Evolutionary conservation across 495 filamentous ascomycete genomes (phyloP), one percentile per base, ranked within the genome.

Genomic region (Aspergillus cristatus): DNA sequence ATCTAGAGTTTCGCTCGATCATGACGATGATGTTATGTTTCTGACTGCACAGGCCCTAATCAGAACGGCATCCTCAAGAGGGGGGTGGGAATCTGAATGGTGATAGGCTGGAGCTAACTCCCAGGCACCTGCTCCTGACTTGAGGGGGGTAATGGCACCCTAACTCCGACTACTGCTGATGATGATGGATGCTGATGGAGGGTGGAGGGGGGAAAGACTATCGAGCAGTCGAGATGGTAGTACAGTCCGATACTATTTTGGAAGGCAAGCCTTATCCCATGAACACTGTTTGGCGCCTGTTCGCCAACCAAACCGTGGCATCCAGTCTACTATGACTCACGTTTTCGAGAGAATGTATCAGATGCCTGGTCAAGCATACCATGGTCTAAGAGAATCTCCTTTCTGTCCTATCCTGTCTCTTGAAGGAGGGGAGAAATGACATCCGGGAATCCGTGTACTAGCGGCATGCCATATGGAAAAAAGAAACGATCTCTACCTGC

Each of bases 341-440:
- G 32, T 35, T 24, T 4, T 4, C 20, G 20, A 24, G 18, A 45
- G 58, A 59, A 65, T 63, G 60, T 63, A 68, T 66, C 60, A 68
- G 58, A 65, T 66, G 61, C 41, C 24, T 40, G 24, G 41, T 43
- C 26, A 32, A 38, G 41, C 35, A 42, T 38, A 35, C 34, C 20
- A 24, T 24, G 20, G 4, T 8, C 4, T 24, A 8, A 8, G 4
- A 8, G 8, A 32, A 4, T 16, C 2, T 32, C 30, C 13, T 32
- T 14, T 14, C n/a, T 3, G 13, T 14, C n/a, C 30, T 16, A 11
- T 6, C 30, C 30, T 16, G 7, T 16, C n/a, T 32, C 11, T 13
- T 32, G 30, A n/a, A 32, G 30, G 11, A 10, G 28, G 28, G 28
- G 28, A 11, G 28, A 29, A 11, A 29, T 7, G 30, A 32, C 2